A percentile compares a stretch with the other conserved stretches of the same genome.
Conservation (phyloP, 768 basidiomycete genomes). For the Leccinellum rugosiceps region DNA sequence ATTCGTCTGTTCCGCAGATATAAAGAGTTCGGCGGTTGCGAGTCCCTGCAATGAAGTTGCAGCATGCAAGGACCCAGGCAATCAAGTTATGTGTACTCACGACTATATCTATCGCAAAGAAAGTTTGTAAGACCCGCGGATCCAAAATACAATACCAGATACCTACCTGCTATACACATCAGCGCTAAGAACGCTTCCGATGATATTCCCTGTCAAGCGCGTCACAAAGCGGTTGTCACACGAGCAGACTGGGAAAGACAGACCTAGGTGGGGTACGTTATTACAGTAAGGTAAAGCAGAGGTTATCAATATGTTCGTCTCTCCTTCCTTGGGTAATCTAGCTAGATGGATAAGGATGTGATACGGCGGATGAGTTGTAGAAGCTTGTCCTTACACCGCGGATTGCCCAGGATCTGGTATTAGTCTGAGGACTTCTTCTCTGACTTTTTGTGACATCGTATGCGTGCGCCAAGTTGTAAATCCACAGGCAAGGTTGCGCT, state of each 20-base stretch:
- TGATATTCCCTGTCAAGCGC: conserved; percentile 65
- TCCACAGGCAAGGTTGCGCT: background rate
- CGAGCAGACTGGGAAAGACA: conserved; percentile 20
- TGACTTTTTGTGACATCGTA: conserved; percentile 52
- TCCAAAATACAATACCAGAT: background rate
- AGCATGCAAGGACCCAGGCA: background rate
- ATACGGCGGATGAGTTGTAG: background rate
- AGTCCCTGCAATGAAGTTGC: conserved; percentile 39
- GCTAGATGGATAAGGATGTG: background rate
- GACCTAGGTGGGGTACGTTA: conserved; percentile 94
- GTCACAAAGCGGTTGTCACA: conserved; percentile 8
- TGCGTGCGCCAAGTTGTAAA: background rate
- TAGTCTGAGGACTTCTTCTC: conserved; percentile 49
- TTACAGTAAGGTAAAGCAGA: conserved; percentile 96
- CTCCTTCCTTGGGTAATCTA: conserved; percentile 79
- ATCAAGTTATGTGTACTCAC: conserved; percentile 37
- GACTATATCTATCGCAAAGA: conserved; percentile 48
- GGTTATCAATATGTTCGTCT: conserved; percentile 87
- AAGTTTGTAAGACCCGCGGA: conserved; percentile 1
- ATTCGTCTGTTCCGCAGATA: conserved; percentile 98
- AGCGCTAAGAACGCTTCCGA: conserved; percentile 94
- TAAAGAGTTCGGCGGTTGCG: conserved; percentile 89
- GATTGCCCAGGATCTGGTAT: conserved; percentile 51
- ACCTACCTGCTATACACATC: conserved; percentile 93
- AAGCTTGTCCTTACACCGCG: conserved; percentile 39